These are phyloP conservation scores for Teratosphaeria nubilosa DNA, from an alignment of 2,329 filamentous ascomycete species.

Conservation along the genomic window DNA sequence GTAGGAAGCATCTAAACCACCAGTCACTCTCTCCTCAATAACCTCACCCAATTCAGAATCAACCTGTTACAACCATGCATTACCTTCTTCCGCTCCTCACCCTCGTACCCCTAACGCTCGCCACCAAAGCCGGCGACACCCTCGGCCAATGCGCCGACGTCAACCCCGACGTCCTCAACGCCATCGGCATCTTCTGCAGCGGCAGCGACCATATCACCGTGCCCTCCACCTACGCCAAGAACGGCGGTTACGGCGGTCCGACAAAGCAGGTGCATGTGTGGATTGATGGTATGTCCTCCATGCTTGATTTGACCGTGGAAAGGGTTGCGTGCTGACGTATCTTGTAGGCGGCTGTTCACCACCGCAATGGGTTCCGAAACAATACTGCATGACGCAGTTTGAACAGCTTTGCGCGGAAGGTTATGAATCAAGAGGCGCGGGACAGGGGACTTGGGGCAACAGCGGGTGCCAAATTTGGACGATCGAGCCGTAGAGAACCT, in stretches of 20 bases:
- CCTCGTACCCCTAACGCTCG: neutral
- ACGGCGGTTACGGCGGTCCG: conserved; percentile 9
- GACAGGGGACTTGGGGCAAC: neutral
- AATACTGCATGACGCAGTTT: neutral
- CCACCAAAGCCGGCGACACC: neutral
- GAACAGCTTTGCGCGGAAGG: neutral
- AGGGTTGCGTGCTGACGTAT: neutral
- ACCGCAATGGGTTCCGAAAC: neutral
- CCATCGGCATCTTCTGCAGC: neutral
- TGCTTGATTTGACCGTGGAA: too few species aligned
- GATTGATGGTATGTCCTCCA: neutral
- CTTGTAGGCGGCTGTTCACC: neutral
- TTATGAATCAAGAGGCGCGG: neutral
- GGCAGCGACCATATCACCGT: conserved; percentile 58
- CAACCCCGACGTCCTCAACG: neutral
- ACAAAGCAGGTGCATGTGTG: neutral
- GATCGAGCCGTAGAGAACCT: neutral
- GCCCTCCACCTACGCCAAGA: conserved; percentile 49
- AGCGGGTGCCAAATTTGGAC: neutral
- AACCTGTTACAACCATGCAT: neutral
- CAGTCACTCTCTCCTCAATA: neutral
- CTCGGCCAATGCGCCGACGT: neutral
- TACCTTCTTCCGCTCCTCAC: neutral
- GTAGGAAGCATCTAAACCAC: neutral
- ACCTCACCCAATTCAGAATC: neutral